Conservation (phyloP, 2,329 filamentous ascomycete genomes). For the Exophiala bonariae region DNA sequence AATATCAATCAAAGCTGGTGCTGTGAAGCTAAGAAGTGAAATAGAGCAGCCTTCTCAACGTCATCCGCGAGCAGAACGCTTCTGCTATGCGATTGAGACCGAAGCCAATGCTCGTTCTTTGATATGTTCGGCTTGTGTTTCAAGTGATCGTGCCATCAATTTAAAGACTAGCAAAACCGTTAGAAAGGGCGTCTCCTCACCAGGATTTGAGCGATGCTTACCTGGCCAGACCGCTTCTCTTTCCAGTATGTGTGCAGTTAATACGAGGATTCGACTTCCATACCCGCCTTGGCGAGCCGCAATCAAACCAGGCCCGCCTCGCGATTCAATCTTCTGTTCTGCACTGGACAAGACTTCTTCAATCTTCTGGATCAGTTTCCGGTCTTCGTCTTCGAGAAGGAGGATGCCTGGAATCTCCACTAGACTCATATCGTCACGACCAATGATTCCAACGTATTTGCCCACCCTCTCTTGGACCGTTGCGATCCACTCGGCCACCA, state of each 20-base stretch:
- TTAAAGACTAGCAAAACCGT: slow-evolving; percentile 58
- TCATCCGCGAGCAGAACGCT: neutral
- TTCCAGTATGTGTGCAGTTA: slow-evolving; percentile 83
- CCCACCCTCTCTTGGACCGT: slow-evolving; percentile 94
- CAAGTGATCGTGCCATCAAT: slow-evolving; percentile 66
- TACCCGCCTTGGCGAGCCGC: slow-evolving; percentile 65
- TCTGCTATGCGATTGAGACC: slow-evolving; percentile 20
- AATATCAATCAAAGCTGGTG: slow-evolving; percentile 5
- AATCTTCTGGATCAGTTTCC: slow-evolving; percentile 80
- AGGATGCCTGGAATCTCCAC: slow-evolving; percentile 81
- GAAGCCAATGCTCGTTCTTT: slow-evolving; percentile 59
- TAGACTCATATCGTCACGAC: slow-evolving; percentile 77
- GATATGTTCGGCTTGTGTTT: slow-evolving; percentile 64
- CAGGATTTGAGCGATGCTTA: slow-evolving; percentile 48
- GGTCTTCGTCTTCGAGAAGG: slow-evolving; percentile 88
- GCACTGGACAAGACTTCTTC: slow-evolving; percentile 74
- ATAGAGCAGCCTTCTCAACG: neutral
- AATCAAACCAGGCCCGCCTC: slow-evolving; percentile 15
- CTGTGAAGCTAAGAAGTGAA: slow-evolving; percentile 3
- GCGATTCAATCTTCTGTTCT: slow-evolving; percentile 63
- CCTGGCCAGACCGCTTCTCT: slow-evolving; percentile 91
- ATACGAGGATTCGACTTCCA: slow-evolving; percentile 78
- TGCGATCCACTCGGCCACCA: slow-evolving; percentile 90
- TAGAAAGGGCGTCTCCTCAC: slow-evolving; percentile 1
- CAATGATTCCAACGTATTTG: slow-evolving; percentile 80